Evolutionary conservation across 225 moss, liverwort and hornwort genomes (phyloP).

Genomic region (Rhytidiadelphus loreus): DNA sequence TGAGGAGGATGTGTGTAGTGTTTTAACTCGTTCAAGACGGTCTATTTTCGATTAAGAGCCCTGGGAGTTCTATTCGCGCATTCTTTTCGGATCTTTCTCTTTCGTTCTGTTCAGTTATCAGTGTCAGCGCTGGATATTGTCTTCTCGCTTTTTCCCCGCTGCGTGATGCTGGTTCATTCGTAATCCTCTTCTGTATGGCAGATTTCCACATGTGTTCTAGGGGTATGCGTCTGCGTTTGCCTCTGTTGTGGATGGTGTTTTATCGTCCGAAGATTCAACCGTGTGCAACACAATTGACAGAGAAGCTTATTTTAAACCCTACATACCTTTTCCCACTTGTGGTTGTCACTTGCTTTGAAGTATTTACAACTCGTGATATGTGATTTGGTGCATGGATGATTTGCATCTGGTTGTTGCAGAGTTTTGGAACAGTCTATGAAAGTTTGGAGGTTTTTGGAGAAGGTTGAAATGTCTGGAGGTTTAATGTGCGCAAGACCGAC

Average conservation of each 20-base stretch:
- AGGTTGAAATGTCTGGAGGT: background rate
- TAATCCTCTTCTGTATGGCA: background rate
- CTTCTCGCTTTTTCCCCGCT: background rate
- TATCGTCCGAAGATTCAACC: background rate
- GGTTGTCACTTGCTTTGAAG: background rate
- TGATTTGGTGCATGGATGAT: background rate
- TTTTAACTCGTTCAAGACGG: background rate
- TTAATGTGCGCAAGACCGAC: background rate
- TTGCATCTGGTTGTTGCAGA: background rate
- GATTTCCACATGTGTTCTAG: background rate
- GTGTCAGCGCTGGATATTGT: background rate
- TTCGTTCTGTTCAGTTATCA: background rate
- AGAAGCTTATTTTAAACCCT: background rate
- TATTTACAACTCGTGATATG: background rate
- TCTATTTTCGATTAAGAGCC: background rate
- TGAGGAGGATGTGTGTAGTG: background rate
- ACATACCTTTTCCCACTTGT: background rate
- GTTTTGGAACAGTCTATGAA: no score
- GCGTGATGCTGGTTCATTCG: background rate
- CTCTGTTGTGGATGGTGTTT: background rate
- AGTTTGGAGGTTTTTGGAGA: background rate
- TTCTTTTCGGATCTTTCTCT: background rate
- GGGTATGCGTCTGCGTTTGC: background rate
- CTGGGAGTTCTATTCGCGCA: background rate
- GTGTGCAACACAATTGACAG: background rate